These are phyloP conservation scores for Fragaria nilgerrensis DNA, from an alignment of 306 rosid species.

Conservation along the genomic window DNA sequence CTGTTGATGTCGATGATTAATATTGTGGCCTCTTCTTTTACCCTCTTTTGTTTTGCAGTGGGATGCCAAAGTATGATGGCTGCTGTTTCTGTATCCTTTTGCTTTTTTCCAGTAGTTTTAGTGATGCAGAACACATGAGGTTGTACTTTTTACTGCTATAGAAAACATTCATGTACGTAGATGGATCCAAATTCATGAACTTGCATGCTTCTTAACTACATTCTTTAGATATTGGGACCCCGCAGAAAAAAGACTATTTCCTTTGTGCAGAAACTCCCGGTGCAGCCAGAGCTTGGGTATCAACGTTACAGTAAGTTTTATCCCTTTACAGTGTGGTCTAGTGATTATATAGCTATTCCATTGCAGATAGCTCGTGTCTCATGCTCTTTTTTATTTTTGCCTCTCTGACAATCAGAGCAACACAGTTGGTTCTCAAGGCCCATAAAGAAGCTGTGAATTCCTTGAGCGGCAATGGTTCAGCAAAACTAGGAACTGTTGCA, in stretches of 20 bases:
- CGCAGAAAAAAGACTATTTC: conserved; percentile 94
- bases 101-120: conserved; percentile 10
- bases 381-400: conserved; percentile 1
- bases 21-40: conserved; percentile 23
- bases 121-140: neutral
- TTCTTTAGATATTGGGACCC: conserved; percentile 81
- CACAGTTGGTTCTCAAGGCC: conserved; percentile 95
- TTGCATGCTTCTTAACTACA: conserved; percentile 42
- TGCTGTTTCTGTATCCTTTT: conserved; percentile 96
- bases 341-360: neutral
- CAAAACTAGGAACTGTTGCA: conserved; percentile 94
- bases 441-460: conserved; percentile 98
- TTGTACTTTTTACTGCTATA: neutral
- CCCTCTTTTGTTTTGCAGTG: conserved; percentile 43
- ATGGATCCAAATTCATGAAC: conserved; percentile 2
- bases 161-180: neutral
- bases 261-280: conserved; percentile 98
- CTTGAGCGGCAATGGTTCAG: conserved; percentile 86
- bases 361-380: conserved; percentile 8
- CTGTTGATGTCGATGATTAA: conserved; percentile 13
- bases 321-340: neutral
- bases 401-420: conserved; percentile 53
- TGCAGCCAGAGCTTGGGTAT: conserved; percentile 98
- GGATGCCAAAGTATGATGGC: conserved; percentile 86
- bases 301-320: conserved; percentile 85